Percentiles rank a stretch among this genome's conserved stretches.
Conservation (phyloP, 2,329 filamentous ascomycete genomes). For the Colletotrichum sp. region DNA sequence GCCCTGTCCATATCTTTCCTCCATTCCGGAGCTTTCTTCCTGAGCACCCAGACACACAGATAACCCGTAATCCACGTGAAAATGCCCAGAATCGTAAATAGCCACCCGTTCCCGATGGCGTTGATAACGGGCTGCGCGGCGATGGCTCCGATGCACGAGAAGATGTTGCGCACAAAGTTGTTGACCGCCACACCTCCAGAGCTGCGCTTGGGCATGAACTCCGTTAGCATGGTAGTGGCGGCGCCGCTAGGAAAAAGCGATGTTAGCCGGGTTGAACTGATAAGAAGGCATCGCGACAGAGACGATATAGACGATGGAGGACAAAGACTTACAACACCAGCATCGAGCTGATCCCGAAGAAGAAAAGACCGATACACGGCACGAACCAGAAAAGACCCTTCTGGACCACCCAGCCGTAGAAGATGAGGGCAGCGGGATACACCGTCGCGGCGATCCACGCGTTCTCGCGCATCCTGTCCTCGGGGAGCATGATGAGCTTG, state of each 20-base stretch:
- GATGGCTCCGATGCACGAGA: constrained; percentile 73
- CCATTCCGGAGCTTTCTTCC: constrained; percentile 66
- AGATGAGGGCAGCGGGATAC: constrained; percentile 73
- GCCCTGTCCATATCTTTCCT: constrained; percentile 64
- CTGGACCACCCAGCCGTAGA: constrained; percentile 78
- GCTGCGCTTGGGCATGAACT: constrained; percentile 77
- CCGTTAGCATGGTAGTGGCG: constrained; percentile 82
- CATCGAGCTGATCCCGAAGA: constrained; percentile 81
- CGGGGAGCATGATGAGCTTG: constrained; percentile 71
- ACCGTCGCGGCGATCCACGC: constrained; percentile 76
- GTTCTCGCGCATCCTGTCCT: constrained; percentile 85
- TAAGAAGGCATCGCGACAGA: background rate
- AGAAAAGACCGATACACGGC: constrained; percentile 68
- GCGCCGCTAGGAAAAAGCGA: constrained; percentile 46
- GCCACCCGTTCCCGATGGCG: constrained; percentile 76
- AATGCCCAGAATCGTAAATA: constrained; percentile 66
- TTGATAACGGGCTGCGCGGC: constrained; percentile 74
- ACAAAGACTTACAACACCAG: constrained; percentile 64
- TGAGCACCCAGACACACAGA: constrained; percentile 64
- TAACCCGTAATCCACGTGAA: constrained; percentile 63
- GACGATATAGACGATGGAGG: too few relatives aligned
- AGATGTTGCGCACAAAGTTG: constrained; percentile 81
- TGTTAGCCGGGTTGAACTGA: constrained; percentile 22
- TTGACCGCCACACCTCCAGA: constrained; percentile 80
- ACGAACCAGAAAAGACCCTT: constrained; percentile 70